A percentile compares a stretch with the other conserved stretches of the same genome.
Evolutionary conservation across 1,139 yeast genomes (phyloP).

Genomic region (Kluyveromyces sp.): DNA sequence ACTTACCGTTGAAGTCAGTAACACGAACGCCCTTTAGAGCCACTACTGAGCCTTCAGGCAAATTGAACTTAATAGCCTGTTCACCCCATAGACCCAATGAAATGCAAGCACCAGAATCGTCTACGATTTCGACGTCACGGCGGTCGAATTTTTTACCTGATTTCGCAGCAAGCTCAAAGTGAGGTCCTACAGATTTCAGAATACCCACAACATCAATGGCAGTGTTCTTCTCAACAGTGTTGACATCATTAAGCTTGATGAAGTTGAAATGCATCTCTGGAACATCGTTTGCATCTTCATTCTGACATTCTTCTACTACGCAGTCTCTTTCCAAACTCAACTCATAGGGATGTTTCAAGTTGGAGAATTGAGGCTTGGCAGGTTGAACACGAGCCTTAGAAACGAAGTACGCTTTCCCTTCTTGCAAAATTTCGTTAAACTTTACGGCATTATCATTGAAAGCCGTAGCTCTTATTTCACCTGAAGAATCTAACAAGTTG

Average conservation of each 20-base stretch:
- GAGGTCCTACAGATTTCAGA: constrained; percentile 66
- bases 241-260: constrained; percentile 59
- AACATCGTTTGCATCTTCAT: constrained; percentile 45
- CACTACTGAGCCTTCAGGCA: constrained; percentile 76
- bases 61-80: constrained; percentile 66
- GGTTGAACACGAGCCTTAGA: constrained; percentile 75
- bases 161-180: constrained; percentile 81
- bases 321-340: constrained; percentile 76
- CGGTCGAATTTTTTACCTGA: constrained; percentile 88
- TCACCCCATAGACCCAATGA: constrained; percentile 88
- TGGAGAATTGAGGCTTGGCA: constrained; percentile 82
- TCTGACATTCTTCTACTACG: constrained; percentile 63
- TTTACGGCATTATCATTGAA: constrained; percentile 83
- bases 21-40: constrained; percentile 90
- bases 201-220: constrained; percentile 85
- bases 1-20: constrained; percentile 82
- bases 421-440: constrained; percentile 67
- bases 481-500: constrained; percentile 86
- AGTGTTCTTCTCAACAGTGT: constrained; percentile 61
- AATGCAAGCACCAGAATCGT: constrained; percentile 70
- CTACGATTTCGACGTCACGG: constrained; percentile 82
- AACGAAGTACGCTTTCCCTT: constrained; percentile 82
- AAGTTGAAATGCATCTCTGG: constrained; percentile 79
- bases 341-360: constrained; percentile 83
- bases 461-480: constrained; percentile 94